Evolutionary conservation across 2,329 filamentous ascomycete genomes (phyloP).

Genomic region (Rutstroemia sydowiana): DNA sequence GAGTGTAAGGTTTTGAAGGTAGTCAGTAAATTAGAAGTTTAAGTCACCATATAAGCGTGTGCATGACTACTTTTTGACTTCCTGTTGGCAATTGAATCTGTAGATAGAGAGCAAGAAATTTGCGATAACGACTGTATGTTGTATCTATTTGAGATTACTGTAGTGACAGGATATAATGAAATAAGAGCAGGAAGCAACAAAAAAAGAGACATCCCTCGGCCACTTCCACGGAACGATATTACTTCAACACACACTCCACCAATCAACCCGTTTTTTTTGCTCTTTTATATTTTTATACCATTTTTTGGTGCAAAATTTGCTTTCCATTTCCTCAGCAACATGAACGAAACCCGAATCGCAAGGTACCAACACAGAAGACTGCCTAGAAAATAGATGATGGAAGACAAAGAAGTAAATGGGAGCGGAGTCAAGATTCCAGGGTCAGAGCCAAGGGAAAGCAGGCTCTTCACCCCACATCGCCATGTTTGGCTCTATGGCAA

Average conservation of each 20-base stretch:
- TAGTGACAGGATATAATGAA: not conserved
- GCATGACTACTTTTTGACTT: not conserved
- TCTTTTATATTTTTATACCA: not conserved
- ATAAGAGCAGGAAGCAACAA: not conserved
- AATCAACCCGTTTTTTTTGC: not conserved
- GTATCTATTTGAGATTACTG: not conserved
- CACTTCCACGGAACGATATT: not conserved
- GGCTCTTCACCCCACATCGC: too few relatives aligned
- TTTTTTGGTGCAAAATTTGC: not conserved
- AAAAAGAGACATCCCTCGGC: not conserved
- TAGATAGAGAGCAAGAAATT: not conserved
- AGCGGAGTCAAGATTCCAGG: not conserved
- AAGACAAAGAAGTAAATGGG: not conserved
- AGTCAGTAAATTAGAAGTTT: slow-evolving; percentile 3
- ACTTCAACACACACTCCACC: not conserved
- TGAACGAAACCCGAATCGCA: not conserved
- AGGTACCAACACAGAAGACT: not conserved
- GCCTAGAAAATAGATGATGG: too few relatives aligned
- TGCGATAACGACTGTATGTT: not conserved
- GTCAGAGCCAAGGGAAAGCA: not conserved
- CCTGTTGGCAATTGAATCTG: not conserved
- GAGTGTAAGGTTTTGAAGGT: slow-evolving; percentile 25
- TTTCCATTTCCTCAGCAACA: not conserved
- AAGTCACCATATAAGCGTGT: not conserved
- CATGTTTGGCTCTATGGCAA: too few relatives aligned